Base-by-base conservation (phyloP, 495 filamentous ascomycete species). In the Aspergillus cristatus region DNA sequence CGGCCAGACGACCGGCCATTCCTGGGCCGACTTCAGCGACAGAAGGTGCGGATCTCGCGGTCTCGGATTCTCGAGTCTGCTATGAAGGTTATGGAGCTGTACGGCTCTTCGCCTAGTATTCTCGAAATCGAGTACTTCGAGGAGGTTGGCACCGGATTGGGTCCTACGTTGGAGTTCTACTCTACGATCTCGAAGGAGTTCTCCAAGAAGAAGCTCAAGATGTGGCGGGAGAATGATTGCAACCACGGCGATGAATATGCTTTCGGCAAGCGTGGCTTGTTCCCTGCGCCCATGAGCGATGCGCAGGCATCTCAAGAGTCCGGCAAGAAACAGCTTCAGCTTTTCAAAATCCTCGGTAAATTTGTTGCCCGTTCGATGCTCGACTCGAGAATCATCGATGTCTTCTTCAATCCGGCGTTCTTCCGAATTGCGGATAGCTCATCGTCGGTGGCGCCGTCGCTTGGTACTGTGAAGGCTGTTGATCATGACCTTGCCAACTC, bases 81-180 rank as follows among this genome's bases (percentile, higher is more conserved):
- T 0, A 71, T 94, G 51, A 99, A 97, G 56, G 93, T 99, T n/a
- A 96, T 99, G 93, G 91, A 99, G 45, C 78, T 97, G 5, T 99
- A 99, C 55, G 93, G 93, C 1, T 84, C 85, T 2, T 96, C 89
- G 3, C 82, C 91, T 25, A 97, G 93, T 57, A 81, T 95, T 32
- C 68, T 99, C 2, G 93, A 99, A 51, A 89, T 99, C 14, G 93
- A 99, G 52, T 99, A 99, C 50, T 99, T 97, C 50, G 91, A 97
- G 45, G 93, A 99, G 63, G 93, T 97, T 29, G 93, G 93, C 34
- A 97, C 93, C 29, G 93, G 93, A 28, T 70, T 99, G 30, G 93
- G 93, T 1, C 93, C 93, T 12, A 99, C 93, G 7, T 73, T 99
- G 14, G 93, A 99, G 57, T 99, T 99, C 60, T 99, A 97, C 62